A percentile compares a stretch with the other conserved stretches of the same genome.
These are phyloP conservation scores for Tympanopsis confertula DNA, from an alignment of 2,329 filamentous ascomycete genomes.

Conservation along the genomic window DNA sequence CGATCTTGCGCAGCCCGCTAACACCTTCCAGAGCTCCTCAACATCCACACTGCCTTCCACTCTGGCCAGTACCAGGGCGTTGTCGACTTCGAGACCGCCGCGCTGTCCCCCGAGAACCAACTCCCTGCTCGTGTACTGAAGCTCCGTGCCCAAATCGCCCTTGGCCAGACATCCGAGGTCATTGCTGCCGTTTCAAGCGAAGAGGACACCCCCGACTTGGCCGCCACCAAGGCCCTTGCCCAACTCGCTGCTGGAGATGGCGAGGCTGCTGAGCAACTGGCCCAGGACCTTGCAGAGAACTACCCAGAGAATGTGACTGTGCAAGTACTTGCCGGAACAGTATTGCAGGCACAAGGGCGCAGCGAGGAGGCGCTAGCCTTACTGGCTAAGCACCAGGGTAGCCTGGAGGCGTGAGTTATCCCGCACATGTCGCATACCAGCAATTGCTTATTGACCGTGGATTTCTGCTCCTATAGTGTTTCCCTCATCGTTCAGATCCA, in stretches of 20 bases:
- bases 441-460: not conserved
- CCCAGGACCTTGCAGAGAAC: constrained; percentile 57
- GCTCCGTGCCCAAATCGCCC: constrained; percentile 72
- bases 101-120: constrained; percentile 68
- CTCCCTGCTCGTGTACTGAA: constrained; percentile 67
- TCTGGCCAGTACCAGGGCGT: constrained; percentile 80
- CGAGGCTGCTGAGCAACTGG: constrained; percentile 47
- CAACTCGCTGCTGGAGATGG: constrained; percentile 47
- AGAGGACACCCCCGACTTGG: constrained; percentile 56
- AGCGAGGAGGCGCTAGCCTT: constrained; percentile 76
- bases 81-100: constrained; percentile 70
- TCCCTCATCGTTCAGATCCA: constrained; percentile 86
- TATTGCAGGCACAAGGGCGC: constrained; percentile 69
- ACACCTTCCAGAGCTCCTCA: constrained; percentile 52
- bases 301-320: constrained; percentile 66
- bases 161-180: constrained; percentile 67
- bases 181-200: constrained; percentile 53
- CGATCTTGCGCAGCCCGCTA: too few species aligned
- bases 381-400: constrained; percentile 74
- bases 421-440: not conserved
- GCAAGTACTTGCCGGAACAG: constrained; percentile 70
- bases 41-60: constrained; percentile 61
- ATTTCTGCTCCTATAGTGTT: constrained; percentile 41
- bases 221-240: constrained; percentile 67
- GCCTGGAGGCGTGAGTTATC: constrained; percentile 42